Conservation (phyloP, 371 early-diverging fungal species). For the Mucor sp. region DNA sequence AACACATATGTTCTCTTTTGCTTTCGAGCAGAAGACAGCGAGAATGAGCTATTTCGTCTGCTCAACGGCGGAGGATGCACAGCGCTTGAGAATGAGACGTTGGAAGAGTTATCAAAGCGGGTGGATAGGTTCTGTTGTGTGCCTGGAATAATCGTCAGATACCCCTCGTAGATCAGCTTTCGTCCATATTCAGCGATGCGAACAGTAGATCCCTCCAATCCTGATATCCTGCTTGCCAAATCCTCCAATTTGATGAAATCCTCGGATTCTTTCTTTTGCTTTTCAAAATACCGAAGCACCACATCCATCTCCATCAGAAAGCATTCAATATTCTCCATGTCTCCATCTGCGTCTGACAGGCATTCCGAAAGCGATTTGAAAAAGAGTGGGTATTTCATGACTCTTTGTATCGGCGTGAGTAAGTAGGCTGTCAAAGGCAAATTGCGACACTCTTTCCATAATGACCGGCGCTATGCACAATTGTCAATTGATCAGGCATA, state of each 20-base stretch:
- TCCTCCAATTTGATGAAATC: conserved; percentile 35
- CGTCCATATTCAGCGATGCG: conserved; percentile 28
- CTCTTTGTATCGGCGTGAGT: conserved; percentile 43
- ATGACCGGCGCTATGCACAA: conserved; percentile 27
- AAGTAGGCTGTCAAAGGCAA: conserved; percentile 41
- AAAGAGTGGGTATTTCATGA: conserved; percentile 49
- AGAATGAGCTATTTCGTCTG: conserved; percentile 29
- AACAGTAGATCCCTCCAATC: conserved; percentile 25
- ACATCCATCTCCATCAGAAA: conserved; percentile 31
- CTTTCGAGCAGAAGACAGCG: conserved; percentile 11
- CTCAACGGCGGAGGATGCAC: conserved; percentile 7
- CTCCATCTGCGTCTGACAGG: conserved; percentile 2
- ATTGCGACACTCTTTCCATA: conserved; percentile 36
- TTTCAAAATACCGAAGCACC: conserved; percentile 30
- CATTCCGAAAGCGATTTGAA: conserved; percentile 30
- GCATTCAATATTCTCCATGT: conserved; percentile 5
- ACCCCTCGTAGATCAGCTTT: conserved; percentile 38
- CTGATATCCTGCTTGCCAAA: conserved; percentile 31
- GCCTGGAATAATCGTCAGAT: conserved; percentile 27
- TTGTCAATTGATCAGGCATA: not conserved
- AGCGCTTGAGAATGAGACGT: conserved; percentile 7
- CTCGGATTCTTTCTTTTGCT: conserved; percentile 34
- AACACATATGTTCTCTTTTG: conserved; percentile 35
- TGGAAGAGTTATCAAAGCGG: not conserved
- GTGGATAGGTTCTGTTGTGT: conserved; percentile 1